These are phyloP conservation scores for Penicillium brevicompactum DNA, from an alignment of 2,329 filamentous ascomycete genomes.

Conservation along the genomic window DNA sequence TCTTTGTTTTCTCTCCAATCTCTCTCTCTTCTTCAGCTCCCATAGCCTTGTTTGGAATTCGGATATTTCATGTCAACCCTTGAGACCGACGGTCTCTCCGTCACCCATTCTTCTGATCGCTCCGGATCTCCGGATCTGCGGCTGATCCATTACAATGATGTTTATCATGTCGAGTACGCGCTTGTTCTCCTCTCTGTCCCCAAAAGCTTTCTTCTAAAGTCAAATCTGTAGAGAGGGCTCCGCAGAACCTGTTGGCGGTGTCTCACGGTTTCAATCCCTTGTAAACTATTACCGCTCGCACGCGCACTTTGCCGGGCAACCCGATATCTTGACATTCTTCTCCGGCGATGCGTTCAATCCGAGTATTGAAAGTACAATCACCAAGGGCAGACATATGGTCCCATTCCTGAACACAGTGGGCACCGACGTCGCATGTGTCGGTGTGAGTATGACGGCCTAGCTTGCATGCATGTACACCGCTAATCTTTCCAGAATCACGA, in stretches of 20 bases:
- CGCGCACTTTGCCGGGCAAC: slow-evolving; percentile 62
- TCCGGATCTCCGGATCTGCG: slow-evolving; percentile 68
- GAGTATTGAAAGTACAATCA: slow-evolving; percentile 83
- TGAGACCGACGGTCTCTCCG: slow-evolving; percentile 38
- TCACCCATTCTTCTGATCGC: slow-evolving; percentile 47
- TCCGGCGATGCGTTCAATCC: slow-evolving; percentile 94
- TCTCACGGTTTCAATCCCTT: slow-evolving; percentile 77
- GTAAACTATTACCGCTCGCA: slow-evolving; percentile 72
- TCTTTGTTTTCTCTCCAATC: background rate
- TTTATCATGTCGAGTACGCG: slow-evolving; percentile 78
- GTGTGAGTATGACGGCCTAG: slow-evolving; percentile 56
- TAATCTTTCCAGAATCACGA: slow-evolving; percentile 71
- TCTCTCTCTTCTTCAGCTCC: background rate
- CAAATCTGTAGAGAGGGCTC: slow-evolving; percentile 56
- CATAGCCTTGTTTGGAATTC: background rate
- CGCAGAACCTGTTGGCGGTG: slow-evolving; percentile 79
- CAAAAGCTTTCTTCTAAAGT: background rate
- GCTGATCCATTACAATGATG: slow-evolving; percentile 90
- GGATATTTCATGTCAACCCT: slow-evolving; percentile 28
- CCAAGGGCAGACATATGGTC: slow-evolving; percentile 90
- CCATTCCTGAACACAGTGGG: slow-evolving; percentile 76
- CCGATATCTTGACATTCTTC: slow-evolving; percentile 75
- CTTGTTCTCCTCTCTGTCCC: background rate
- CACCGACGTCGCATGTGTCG: slow-evolving; percentile 79
- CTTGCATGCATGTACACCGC: slow-evolving; percentile 6